phyloP scores from a whole-genome alignment of 768 basidiomycete species.

The Tricholoma bakamatsutake region DNA sequence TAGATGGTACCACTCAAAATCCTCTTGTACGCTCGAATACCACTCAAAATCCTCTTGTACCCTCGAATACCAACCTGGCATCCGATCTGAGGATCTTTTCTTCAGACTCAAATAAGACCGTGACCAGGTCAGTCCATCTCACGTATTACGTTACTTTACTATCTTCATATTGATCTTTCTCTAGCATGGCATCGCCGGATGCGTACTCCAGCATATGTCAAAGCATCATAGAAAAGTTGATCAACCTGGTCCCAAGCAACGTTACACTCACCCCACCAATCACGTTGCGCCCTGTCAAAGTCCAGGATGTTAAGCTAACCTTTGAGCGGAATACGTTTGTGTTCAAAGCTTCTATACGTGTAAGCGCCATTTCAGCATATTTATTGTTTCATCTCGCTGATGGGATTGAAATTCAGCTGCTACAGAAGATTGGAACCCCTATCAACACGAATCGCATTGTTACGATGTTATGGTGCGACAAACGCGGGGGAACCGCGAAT shows the following conservation, averaged over 20 bases:
- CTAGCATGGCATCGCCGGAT: constrained; percentile 25
- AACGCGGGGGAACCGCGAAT: constrained; percentile 27
- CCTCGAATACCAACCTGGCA: too few relatives aligned
- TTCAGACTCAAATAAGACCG: constrained; percentile 34
- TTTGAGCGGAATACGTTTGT: constrained; percentile 31
- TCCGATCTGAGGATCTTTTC: constrained; percentile 37
- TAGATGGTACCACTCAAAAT: constrained; percentile 32
- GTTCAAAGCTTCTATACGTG: constrained; percentile 35
- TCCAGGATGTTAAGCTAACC: constrained; percentile 30
- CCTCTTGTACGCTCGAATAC: constrained; percentile 37
- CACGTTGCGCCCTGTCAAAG: constrained; percentile 35
- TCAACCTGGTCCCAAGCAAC: constrained; percentile 40
- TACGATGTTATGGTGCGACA: constrained; percentile 38
- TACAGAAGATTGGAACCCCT: constrained; percentile 27
- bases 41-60: constrained; percentile 34
- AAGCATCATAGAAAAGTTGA: constrained; percentile 36
- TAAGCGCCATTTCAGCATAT: constrained; percentile 14
- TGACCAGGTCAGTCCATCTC: constrained; percentile 25
- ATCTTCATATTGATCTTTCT: not conserved
- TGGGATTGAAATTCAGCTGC: constrained; percentile 21
- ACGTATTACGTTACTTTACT: not conserved
- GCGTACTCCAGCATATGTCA: constrained; percentile 34
- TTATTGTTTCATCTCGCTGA: constrained; percentile 1
- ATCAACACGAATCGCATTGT: constrained; percentile 34
- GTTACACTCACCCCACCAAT: constrained; percentile 42